Conservation (phyloP, 768 basidiomycete species). For the Leccinum olivaceopallidum region DNA sequence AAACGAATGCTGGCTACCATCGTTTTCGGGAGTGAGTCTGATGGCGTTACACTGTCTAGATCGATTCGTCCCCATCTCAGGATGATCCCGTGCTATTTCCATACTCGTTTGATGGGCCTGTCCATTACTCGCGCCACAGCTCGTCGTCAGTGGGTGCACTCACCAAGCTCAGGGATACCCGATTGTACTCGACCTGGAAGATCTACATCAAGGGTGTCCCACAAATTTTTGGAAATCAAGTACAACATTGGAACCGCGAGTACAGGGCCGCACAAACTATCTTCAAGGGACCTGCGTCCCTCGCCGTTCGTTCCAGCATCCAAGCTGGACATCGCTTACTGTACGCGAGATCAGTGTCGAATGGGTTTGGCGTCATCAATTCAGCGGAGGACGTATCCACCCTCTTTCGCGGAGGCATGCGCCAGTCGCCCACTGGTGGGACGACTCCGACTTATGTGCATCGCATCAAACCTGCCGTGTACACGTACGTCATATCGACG, state of each 20-base stretch:
- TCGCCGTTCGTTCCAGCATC: conserved; percentile 68
- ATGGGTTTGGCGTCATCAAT: conserved; percentile 62
- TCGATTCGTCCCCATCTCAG: conserved; percentile 52
- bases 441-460: conserved; percentile 25
- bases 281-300: conserved; percentile 58
- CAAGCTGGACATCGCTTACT: conserved; percentile 73
- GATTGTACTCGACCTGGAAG: conserved; percentile 82
- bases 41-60: conserved; percentile 37
- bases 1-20: not conserved
- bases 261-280: conserved; percentile 75
- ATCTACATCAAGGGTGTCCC: conserved; percentile 60
- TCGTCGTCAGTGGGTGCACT: conserved; percentile 69
- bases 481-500: conserved; percentile 80
- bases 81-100: conserved; percentile 41
- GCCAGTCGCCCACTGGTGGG: conserved; percentile 14
- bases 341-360: conserved; percentile 65
- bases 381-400: conserved; percentile 45
- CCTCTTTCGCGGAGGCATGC: conserved; percentile 51
- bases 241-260: conserved; percentile 65
- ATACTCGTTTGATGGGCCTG: conserved; percentile 73
- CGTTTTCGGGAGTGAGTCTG: conserved; percentile 1
- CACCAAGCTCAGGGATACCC: conserved; percentile 58
- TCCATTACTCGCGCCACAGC: conserved; percentile 68
- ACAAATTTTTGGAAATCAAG: conserved; percentile 55
- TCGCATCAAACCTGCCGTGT: conserved; percentile 78